Evolutionary conservation across 768 basidiomycete species (phyloP).

Genomic region (Termitomyces sp.): DNA sequence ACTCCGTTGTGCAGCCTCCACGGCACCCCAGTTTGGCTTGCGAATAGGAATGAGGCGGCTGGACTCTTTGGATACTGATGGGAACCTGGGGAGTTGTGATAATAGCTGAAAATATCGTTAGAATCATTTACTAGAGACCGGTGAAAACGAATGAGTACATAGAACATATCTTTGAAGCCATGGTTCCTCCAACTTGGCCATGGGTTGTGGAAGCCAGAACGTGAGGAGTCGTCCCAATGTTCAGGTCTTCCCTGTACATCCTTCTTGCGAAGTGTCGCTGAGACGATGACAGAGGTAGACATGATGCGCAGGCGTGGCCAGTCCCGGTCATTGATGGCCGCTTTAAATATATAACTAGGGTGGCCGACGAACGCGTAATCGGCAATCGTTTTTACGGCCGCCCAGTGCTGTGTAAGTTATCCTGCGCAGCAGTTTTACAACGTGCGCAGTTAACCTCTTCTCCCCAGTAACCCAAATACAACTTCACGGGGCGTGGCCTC

Average conservation of each 20-base stretch:
- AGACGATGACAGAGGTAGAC: background rate
- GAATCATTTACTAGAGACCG: background rate
- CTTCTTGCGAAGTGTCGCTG: background rate
- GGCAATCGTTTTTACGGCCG: too few species aligned
- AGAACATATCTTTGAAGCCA: conserved; percentile 11
- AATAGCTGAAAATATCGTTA: background rate
- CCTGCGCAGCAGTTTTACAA: background rate
- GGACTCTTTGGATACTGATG: conserved; percentile 11
- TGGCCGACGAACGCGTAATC: background rate
- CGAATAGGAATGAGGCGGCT: conserved; percentile 24
- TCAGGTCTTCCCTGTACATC: conserved; percentile 13
- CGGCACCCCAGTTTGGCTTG: conserved; percentile 33
- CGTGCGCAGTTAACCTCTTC: background rate
- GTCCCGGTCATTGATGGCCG: background rate
- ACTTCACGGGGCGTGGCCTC: background rate
- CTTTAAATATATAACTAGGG: background rate
- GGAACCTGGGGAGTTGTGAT: background rate
- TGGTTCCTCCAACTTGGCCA: conserved; percentile 22
- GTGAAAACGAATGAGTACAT: conserved; percentile 2
- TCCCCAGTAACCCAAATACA: background rate
- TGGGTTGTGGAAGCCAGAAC: conserved; percentile 24
- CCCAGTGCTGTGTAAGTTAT: background rate
- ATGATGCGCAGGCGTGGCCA: background rate
- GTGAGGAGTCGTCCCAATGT: conserved; percentile 22
- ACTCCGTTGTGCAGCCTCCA: conserved; percentile 15